Conservation (phyloP, 176 grass and related monocot species). For the Avena sativa region DNA sequence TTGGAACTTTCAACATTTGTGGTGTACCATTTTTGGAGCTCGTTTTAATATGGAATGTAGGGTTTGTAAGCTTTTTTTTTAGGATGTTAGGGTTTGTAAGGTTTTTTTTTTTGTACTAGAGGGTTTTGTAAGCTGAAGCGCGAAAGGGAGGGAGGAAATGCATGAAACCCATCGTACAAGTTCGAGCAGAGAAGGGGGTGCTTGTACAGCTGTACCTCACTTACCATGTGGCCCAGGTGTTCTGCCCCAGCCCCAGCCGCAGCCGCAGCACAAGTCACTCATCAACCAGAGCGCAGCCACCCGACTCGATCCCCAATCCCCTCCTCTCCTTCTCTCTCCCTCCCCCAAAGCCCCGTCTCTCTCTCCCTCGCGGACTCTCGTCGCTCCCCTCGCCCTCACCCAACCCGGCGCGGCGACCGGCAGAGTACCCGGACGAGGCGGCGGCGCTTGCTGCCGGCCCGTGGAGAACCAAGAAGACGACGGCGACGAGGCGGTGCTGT, state of each 20-base stretch:
- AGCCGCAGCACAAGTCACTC: background rate
- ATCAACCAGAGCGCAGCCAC: constrained; percentile 29
- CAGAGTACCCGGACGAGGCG: constrained; percentile 1
- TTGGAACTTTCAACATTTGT: background rate
- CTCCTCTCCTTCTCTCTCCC: background rate
- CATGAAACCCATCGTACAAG: background rate
- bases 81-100: background rate
- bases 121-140: background rate
- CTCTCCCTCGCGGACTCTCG: no score
- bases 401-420: background rate
- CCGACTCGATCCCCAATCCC: constrained; percentile 27
- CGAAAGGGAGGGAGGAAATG: background rate
- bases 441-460: background rate
- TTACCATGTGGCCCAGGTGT: constrained; percentile 25
- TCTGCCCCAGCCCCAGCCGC: background rate
- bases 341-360: no score
- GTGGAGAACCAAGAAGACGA: background rate
- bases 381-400: no score
- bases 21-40: background rate
- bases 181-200: background rate
- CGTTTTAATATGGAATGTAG: background rate
- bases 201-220: constrained; percentile 25
- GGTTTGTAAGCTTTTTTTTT: background rate
- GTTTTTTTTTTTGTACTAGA: background rate
- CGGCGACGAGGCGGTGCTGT: background rate